Base-by-base conservation (phyloP, 1,284 basidiomycete genomes). In the Pseudozyma sp. region DNA sequence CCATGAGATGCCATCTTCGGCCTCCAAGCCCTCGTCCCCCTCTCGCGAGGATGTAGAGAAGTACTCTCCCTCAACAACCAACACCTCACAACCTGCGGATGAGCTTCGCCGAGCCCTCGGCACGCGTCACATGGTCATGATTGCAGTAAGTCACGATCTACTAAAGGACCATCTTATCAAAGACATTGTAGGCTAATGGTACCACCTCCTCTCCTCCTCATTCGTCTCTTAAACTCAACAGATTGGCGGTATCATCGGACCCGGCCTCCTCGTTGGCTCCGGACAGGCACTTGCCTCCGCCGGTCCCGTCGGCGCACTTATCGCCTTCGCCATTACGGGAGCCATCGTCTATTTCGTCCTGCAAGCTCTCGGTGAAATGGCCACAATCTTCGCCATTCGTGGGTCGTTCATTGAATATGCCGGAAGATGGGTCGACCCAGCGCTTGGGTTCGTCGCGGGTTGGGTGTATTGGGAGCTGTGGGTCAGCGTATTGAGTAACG, bases 361-460 rank as follows among this genome's bases (percentile, higher is more conserved):
- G 43, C 73, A 75, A 35, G 66, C 74, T 4, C 47, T 77, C 7
- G 75, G 77, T 9, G 77, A 76, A 30, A 70, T 79, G 58, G 59
- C 63, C 33, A 80, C 84, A 11, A 90, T 88, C 77, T 87, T 92
- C 39, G 84, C 85, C 45, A 86, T 87, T 69, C 72, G 87, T 57
- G 91, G 90, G 67, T 90, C 92, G 3, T 92, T 93, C 81, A 91
- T 94, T 84, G 90, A 89, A 52, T 87, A 94, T 31, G 91, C 92
- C 1, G 90, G 89, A 69, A 89, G 91, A 48, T 92, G 92, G 81
- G 90, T 93, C 29, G 89, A 92, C 77, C 90, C 90, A 3, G 90
- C 92, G 0, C 88, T 94, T 67, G 90, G 90, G 0, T 76, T 78
- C 35, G 68, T 78, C 89, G 34, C 81, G 88, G 43, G 90, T 88